Evolutionary conservation across 2,329 filamentous ascomycete genomes (phyloP), one percentile per base, ranked within the genome.

Genomic region (Pyrenophora tritici-repentis): DNA sequence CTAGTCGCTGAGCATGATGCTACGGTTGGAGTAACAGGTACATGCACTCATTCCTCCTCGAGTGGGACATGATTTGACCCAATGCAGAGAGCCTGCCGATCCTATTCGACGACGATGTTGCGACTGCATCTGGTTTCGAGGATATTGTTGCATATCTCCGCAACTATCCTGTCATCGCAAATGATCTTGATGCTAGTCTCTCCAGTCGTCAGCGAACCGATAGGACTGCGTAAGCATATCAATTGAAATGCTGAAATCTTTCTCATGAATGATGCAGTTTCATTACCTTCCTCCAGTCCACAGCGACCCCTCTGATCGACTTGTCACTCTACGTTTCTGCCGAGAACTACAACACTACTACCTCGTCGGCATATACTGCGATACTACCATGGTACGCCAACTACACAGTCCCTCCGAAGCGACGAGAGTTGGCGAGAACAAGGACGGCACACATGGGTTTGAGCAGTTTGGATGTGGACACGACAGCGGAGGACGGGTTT

Each of bases 251-350:
- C 2, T 22, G 16, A 8, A 17, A 31, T n/a, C 13, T 5, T 20
- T 42, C 49, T 48, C 14, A 52, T 31, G 2, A 4, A 37, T 51
- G 10, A 12, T 3, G 3, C 14, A 75, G 73, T 8, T 70, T 73
- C 74, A 79, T 83, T 31, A 83, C 89, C 56, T 92, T 92, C 73
- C 77, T 97, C 61, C 80, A 86, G 69, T 83, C 86, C 20, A 86
- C 87, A 51, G 90, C 88, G n/a, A 85, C 86, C 42, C 85, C 88
- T 26, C 83, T 97, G 53, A 73, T 97, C 63, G 89, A 95, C 63
- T 85, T 97, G 50, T 92, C 87, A 43, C 86, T 97, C 62, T 97
- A 95, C 73, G 88, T 94, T 57, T 94, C 91, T 26, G 90, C 88
- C 50, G 85, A 91, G 58, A 97, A 97, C 77, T 99, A 94, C 83